Conservation (phyloP, 495 filamentous ascomycete species). For the Trypethelium eluteriae region DNA sequence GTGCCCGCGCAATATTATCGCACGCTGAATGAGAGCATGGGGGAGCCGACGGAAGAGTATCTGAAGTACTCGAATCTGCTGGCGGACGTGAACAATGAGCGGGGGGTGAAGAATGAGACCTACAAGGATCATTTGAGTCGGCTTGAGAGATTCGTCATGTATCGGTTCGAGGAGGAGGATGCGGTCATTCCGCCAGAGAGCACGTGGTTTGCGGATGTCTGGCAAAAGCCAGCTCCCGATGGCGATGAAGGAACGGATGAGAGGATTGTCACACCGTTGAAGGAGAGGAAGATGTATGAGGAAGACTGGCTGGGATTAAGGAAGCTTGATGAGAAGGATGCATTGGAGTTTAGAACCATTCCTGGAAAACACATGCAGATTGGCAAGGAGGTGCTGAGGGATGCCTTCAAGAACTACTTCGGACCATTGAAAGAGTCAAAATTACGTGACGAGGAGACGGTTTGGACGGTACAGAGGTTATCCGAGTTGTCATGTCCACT, state of each 20-base stretch:
- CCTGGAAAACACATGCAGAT: slow-evolving; percentile 82
- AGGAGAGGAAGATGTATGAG: slow-evolving; percentile 66
- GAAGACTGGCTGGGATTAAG: slow-evolving; percentile 94
- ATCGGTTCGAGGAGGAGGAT: slow-evolving; percentile 78
- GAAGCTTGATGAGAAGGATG: slow-evolving; percentile 69
- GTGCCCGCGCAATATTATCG: slow-evolving; percentile 96
- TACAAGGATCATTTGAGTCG: slow-evolving; percentile 65
- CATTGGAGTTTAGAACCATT: slow-evolving; percentile 61
- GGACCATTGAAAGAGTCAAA: slow-evolving; percentile 34
- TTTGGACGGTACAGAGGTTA: background rate
- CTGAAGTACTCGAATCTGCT: slow-evolving; percentile 81
- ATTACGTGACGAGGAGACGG: background rate
- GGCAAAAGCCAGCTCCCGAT: background rate
- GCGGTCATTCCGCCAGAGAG: slow-evolving; percentile 88
- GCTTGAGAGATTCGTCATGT: slow-evolving; percentile 79
- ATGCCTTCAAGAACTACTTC: slow-evolving; percentile 67
- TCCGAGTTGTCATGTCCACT: background rate
- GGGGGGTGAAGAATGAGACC: slow-evolving; percentile 58
- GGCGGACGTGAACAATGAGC: slow-evolving; percentile 98
- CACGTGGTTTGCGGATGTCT: slow-evolving; percentile 79
- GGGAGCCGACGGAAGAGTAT: slow-evolving; percentile 58
- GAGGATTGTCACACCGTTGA: slow-evolving; percentile 55
- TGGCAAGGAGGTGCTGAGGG: slow-evolving; percentile 54
- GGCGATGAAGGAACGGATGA: slow-evolving; percentile 41
- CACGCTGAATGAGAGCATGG: slow-evolving; percentile 29